Conservation (phyloP, 2,329 filamentous ascomycete species). For the Alternaria sp. region DNA sequence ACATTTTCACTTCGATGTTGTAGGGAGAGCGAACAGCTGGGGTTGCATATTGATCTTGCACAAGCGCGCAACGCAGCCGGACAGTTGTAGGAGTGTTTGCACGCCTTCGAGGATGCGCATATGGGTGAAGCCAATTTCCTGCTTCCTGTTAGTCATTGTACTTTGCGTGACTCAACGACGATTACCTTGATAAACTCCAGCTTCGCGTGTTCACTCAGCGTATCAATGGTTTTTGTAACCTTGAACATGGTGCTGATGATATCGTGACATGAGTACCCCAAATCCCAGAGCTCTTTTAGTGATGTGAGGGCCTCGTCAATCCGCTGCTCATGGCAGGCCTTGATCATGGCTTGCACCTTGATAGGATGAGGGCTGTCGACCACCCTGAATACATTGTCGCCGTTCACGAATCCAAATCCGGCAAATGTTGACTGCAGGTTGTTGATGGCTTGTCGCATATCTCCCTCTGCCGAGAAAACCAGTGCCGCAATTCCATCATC, state of each 20-base stretch:
- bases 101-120: slow-evolving; percentile 99
- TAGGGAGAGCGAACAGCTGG: slow-evolving; percentile 70
- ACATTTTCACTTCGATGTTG: slow-evolving; percentile 25
- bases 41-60: slow-evolving; percentile 98
- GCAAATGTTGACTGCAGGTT: slow-evolving; percentile 93
- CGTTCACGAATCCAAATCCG: slow-evolving; percentile 95
- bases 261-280: slow-evolving; percentile 98
- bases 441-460: slow-evolving; percentile 99
- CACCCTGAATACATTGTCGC: slow-evolving; percentile 97
- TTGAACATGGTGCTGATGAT: slow-evolving; percentile 99
- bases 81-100: slow-evolving; percentile 91
- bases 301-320: slow-evolving; percentile 86
- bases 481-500: slow-evolving; percentile 96
- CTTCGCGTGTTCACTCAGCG: slow-evolving; percentile 91
- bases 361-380: slow-evolving; percentile 97
- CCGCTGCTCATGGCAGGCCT: slow-evolving; percentile 92
- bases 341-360: slow-evolving; percentile 98
- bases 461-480: slow-evolving; percentile 95
- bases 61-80: slow-evolving; percentile 87
- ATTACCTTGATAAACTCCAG: slow-evolving; percentile 85
- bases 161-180: neutral
- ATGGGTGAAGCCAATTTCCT: slow-evolving; percentile 96
- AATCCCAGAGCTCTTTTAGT: slow-evolving; percentile 88
- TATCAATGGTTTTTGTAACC: slow-evolving; percentile 94
- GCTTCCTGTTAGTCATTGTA: slow-evolving; percentile 4